These are phyloP conservation scores for Przewalskia tangutica DNA, from an alignment of 257 asterid genomes.

Conservation along the genomic window DNA sequence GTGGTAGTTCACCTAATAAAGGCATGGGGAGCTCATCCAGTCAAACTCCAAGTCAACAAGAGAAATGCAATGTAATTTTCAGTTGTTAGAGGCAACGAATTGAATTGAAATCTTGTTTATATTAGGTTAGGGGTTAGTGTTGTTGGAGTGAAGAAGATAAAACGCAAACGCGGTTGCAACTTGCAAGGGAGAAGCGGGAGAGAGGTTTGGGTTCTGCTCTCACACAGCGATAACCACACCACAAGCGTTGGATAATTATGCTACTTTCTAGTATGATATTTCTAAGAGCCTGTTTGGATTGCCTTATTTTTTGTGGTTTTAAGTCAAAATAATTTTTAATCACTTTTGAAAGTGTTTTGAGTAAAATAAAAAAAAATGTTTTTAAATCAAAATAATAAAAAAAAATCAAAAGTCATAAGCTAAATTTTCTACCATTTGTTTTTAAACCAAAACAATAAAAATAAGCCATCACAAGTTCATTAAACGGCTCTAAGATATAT, in stretches of 20 bases:
- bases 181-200: neutral
- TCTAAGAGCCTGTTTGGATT: neutral
- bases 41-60: slow-evolving; percentile 25
- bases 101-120: neutral
- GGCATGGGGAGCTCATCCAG: slow-evolving; percentile 96
- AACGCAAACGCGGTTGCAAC: slow-evolving; percentile 3
- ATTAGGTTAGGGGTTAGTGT: neutral
- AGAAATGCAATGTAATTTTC: neutral
- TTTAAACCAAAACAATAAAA: no score
- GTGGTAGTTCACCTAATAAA: slow-evolving; percentile 48
- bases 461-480: no score
- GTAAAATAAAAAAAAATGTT: no score
- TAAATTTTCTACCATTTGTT: no score
- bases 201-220: neutral
- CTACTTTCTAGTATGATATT: neutral
- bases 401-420: no score
- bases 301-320: no score
- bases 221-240: neutral
- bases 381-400: no score
- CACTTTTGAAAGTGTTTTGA: no score
- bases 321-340: no score
- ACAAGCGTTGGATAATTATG: neutral
- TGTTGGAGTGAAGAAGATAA: neutral
- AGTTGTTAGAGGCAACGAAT: neutral
- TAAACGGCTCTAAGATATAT: neutral